These are phyloP conservation scores for Triangularia verruculosa DNA, from an alignment of 2,329 filamentous ascomycete species.

Conservation along the genomic window DNA sequence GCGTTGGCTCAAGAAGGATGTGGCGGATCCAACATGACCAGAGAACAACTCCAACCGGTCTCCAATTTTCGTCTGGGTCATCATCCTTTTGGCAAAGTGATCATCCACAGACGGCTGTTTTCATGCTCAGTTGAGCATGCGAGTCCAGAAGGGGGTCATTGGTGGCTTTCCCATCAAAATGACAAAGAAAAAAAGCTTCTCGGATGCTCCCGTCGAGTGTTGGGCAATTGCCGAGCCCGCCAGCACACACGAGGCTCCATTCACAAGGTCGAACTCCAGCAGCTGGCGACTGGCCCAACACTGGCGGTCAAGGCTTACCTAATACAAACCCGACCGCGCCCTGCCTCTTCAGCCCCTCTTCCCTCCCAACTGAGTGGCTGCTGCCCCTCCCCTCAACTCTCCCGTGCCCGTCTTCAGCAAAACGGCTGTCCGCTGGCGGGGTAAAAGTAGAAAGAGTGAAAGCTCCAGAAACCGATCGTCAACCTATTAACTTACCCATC, in stretches of 20 bases:
- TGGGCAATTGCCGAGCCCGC: neutral
- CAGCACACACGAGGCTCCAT: neutral
- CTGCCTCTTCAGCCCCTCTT: neutral
- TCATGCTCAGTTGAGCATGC: neutral
- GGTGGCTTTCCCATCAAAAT: neutral
- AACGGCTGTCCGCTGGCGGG: slow-evolving; percentile 15
- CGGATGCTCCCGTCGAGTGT: neutral
- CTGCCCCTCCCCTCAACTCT: neutral
- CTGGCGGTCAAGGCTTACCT: slow-evolving; percentile 22
- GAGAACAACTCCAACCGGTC: neutral
- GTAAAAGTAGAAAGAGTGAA: slow-evolving; percentile 5
- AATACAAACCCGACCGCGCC: slow-evolving; percentile 7
- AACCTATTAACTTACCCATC: slow-evolving; percentile 2
- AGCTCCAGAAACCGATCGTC: slow-evolving; percentile 6
- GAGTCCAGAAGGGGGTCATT: neutral
- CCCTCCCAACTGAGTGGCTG: neutral
- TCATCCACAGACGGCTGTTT: neutral
- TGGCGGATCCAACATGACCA: neutral
- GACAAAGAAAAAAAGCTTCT: slow-evolving; percentile 1
- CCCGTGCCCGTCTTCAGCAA: neutral
- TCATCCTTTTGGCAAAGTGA: neutral
- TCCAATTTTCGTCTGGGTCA: neutral
- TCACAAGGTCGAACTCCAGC: neutral
- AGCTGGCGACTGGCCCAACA: neutral
- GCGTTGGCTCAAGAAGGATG: slow-evolving; percentile 14